A percentile compares a stretch with the other conserved stretches of the same genome.
phyloP scores from a whole-genome alignment of 163 green algal genomes.

The Prototheca stagnorum region DNA sequence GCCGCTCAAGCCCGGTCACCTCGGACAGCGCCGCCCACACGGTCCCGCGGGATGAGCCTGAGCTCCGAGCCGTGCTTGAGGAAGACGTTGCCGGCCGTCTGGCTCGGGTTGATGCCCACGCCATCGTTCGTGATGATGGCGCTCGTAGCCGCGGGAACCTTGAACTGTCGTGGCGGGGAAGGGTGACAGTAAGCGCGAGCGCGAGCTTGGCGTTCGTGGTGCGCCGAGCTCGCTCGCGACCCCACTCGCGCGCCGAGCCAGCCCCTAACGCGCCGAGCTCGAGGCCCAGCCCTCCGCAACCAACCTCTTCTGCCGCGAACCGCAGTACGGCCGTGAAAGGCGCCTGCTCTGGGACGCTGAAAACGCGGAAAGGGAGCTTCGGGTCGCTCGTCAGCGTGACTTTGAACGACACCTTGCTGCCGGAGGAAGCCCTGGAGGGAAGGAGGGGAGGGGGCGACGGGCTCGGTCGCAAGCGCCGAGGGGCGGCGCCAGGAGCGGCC shows the following conservation, averaged over 20 bases:
- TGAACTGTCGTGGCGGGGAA: slow-evolving; percentile 55
- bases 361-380: slow-evolving; percentile 86
- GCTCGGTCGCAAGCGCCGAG: too few relatives aligned
- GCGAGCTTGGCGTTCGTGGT: too few relatives aligned
- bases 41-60: slow-evolving; percentile 79
- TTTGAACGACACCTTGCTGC: slow-evolving; percentile 85
- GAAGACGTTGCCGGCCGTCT: slow-evolving; percentile 91
- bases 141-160: slow-evolving; percentile 72
- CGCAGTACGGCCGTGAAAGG: slow-evolving; percentile 94
- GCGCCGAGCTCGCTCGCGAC: too few relatives aligned
- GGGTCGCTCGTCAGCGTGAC: slow-evolving; percentile 86
- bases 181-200: not conserved
- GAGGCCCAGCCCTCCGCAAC: too few relatives aligned
- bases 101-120: slow-evolving; percentile 87
- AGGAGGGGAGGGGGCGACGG: too few relatives aligned
- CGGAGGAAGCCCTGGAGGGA: too few relatives aligned
- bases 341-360: slow-evolving; percentile 77
- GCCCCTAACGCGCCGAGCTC: too few relatives aligned
- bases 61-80: slow-evolving; percentile 90
- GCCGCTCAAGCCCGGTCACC: not conserved
- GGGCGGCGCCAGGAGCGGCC: too few relatives aligned
- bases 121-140: slow-evolving; percentile 96
- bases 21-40: slow-evolving; percentile 41
- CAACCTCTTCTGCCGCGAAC: slow-evolving; percentile 88
- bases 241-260: too few relatives aligned